A percentile compares a stretch with the other conserved stretches of the same genome.
These are phyloP conservation scores for Alternaria sp. DNA, from an alignment of 2,329 filamentous ascomycete genomes.

Conservation along the genomic window DNA sequence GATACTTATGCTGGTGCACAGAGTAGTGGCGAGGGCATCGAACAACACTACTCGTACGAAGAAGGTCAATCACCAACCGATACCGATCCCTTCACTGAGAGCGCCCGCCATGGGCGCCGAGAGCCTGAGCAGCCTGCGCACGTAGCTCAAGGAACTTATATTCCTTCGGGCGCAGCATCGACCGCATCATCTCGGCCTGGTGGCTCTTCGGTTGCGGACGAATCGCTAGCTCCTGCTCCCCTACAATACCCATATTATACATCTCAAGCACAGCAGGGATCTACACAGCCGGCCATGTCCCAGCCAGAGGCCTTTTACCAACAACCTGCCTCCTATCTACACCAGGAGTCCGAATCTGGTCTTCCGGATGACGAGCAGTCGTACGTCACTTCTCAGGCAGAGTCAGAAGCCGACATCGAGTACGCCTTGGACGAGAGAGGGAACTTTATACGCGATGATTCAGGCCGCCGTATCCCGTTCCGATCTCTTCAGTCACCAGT, in stretches of 20 bases:
- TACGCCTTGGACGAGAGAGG: constrained; percentile 49
- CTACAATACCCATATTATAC: constrained; percentile 32
- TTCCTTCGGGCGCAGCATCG: constrained; percentile 41
- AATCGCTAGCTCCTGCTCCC: constrained; percentile 38
- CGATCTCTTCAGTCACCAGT: constrained; percentile 43
- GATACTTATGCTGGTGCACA: constrained; percentile 40
- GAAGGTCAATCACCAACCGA: constrained; percentile 62
- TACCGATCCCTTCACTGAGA: constrained; percentile 70
- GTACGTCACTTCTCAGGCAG: constrained; percentile 46
- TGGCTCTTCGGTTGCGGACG: constrained; percentile 27
- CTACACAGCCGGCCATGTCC: constrained; percentile 36
- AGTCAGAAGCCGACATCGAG: constrained; percentile 49
- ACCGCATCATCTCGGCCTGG: constrained; percentile 28
- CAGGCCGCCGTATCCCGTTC: constrained; percentile 48
- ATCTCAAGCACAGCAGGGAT: constrained; percentile 32
- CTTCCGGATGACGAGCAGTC: constrained; percentile 48
- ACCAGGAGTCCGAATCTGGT: constrained; percentile 32
- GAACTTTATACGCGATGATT: constrained; percentile 48
- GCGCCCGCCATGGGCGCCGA: constrained; percentile 32
- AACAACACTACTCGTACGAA: constrained; percentile 61
- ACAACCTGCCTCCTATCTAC: constrained; percentile 49
- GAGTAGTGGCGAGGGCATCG: constrained; percentile 45
- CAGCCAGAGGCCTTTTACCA: constrained; percentile 51
- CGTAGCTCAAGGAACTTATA: constrained; percentile 46
- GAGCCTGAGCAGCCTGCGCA: constrained; percentile 43